Base-by-base conservation (phyloP, 2,329 filamentous ascomycete species). In the Fusarium vanettenii region DNA sequence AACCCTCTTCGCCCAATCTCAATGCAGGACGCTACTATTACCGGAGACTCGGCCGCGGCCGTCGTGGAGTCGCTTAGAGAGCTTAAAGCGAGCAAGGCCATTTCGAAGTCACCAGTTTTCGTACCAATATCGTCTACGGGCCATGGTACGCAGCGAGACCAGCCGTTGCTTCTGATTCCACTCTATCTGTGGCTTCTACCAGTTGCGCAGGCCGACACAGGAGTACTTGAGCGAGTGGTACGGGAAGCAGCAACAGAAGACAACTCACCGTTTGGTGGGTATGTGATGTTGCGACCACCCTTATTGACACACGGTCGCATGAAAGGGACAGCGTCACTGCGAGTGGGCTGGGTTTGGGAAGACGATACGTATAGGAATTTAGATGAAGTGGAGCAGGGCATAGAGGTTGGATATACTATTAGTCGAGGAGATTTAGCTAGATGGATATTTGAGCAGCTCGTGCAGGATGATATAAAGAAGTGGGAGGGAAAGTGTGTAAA, bases 281-380 rank as follows among this genome's bases (percentile, higher is more conserved):
- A 66, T 27, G 25, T 66, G 5, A 66, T 66, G 43, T 33, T 66
- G 11, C 56, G 56, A n/a, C 64, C 56, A 9, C 64, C 56, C 6
- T 20, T 66, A 16, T 33, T 60, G 25, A 66, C 56, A 1, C 64
- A 60, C n/a, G 64, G 64, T n/a, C 18, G 6, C 31, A 25, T 52
- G 35, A 55, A 66, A 18, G 64, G 64, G 18, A 52, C 25, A 1
- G 11, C 18, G 7, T 52, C 64, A 16, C 18, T 66, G 6, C 56
- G 64, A 9, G 56, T 60, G 5, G 64, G 64, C 6, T 66, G 64
- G 64, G 52, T 55, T 14, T 66, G 43, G 56, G 64, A 66, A 43
- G 64, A 66, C 8, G 25, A 50, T 11, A 11, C 16, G 6, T 55
- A 35, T 14, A 52, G 20, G 16, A 35, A 8, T 6, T 16, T 7